Evolutionary conservation across 768 basidiomycete species (phyloP).

Genomic region (Phanerochaete carnosa): DNA sequence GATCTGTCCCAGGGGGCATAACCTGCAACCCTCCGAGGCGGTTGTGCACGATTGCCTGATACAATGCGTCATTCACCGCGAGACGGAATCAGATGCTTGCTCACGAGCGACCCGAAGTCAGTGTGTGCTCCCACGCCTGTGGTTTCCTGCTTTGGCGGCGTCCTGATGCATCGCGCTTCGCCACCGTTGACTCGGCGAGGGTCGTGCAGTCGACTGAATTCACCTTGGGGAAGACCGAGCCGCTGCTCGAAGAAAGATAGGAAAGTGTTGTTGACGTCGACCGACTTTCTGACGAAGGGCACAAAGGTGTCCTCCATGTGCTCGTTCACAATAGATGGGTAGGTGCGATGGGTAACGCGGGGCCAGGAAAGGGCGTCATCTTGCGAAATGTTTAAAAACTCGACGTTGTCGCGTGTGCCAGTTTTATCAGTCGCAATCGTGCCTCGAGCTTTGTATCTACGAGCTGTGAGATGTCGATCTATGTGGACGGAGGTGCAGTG

Average conservation of each 20-base stretch:
- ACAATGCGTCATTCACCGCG: not conserved
- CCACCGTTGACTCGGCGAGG: constrained; percentile 49
- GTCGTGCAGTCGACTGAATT: constrained; percentile 41
- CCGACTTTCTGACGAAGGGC: constrained; percentile 56
- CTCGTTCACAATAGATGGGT: constrained; percentile 49
- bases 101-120: constrained; percentile 70
- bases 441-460: constrained; percentile 58
- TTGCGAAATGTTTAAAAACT: constrained; percentile 67
- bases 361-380: constrained; percentile 69
- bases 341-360: constrained; percentile 45
- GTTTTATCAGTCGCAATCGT: constrained; percentile 59
- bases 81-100: constrained; percentile 14
- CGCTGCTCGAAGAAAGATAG: constrained; percentile 55
- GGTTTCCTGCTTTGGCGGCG: constrained; percentile 30
- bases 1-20: constrained; percentile 33
- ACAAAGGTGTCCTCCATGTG: constrained; percentile 47
- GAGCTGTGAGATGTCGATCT: not conserved
- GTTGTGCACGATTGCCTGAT: constrained; percentile 37
- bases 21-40: constrained; percentile 45
- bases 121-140: constrained; percentile 61
- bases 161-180: constrained; percentile 54
- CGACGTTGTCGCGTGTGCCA: constrained; percentile 52
- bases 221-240: constrained; percentile 50
- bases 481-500: not conserved
- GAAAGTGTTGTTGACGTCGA: constrained; percentile 51